phyloP scores from a whole-genome alignment of 306 rosid species.

The cucumber (Cucumis sativus) region DNA sequence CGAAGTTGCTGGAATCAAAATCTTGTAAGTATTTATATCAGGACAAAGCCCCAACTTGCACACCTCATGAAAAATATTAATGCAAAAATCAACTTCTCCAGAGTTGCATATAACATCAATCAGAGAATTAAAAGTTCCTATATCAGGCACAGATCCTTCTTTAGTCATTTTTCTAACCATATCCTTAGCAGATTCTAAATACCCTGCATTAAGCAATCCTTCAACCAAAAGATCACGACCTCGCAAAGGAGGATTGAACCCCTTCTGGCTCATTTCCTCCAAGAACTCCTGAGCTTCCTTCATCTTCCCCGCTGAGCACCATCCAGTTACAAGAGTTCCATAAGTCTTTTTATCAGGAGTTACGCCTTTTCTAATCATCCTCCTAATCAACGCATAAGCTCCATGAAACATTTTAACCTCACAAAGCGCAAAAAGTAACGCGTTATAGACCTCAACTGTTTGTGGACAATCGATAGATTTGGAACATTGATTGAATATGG shows the following conservation, averaged over 20 bases:
- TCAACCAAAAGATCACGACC: conserved; percentile 89
- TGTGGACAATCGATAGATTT: conserved; percentile 36
- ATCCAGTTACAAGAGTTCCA: conserved; percentile 56
- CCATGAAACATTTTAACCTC: conserved; percentile 58
- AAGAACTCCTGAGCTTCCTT: conserved; percentile 60
- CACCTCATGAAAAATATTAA: conserved; percentile 40
- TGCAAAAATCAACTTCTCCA: conserved; percentile 58
- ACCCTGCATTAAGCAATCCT: conserved; percentile 64
- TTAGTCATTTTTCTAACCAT: conserved; percentile 68
- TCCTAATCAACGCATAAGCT: conserved; percentile 66
- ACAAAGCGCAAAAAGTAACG: conserved; percentile 65
- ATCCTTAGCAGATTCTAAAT: conserved; percentile 56
- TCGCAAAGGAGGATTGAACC: conserved; percentile 69
- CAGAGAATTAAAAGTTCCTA: conserved; percentile 54
- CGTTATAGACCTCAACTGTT: conserved; percentile 39
- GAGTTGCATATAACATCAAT: conserved; percentile 34
- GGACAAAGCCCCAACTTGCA: conserved; percentile 52
- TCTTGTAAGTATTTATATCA: conserved; percentile 65
- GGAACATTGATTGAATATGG: conserved; percentile 48
- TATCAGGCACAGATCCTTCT: conserved; percentile 50
- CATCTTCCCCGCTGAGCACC: conserved; percentile 81
- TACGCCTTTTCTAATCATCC: conserved; percentile 52
- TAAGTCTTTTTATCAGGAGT: conserved; percentile 56
- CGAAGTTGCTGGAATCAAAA: conserved; percentile 51
- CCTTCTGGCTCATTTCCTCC: conserved; percentile 66